A percentile compares a stretch with the other conserved stretches of the same genome.
Evolutionary conservation across 192 early-diverging fungal species (phyloP).

Genomic region (Neocallimastix lanati): DNA sequence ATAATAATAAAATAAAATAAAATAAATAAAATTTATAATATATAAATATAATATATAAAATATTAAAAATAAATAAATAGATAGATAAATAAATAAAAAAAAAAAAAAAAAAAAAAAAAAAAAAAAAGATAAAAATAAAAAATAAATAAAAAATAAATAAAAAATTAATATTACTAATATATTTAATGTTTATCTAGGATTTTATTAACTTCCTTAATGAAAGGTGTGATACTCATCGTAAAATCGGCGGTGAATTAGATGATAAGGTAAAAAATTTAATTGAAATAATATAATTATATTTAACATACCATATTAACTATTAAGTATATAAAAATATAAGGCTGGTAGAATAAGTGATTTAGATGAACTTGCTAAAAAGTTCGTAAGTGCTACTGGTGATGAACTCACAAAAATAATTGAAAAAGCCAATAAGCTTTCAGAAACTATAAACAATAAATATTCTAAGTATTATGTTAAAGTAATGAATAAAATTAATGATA

Average conservation of each 20-base stretch:
- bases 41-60: no score
- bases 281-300: no score
- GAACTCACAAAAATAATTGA: constrained; percentile 23
- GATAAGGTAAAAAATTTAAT: constrained; percentile 24
- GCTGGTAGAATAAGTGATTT: constrained; percentile 43
- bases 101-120: no score
- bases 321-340: constrained; percentile 5
- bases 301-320: no score
- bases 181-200: constrained; percentile 10
- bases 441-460: constrained; percentile 16
- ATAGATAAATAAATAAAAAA: no score
- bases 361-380: constrained; percentile 37
- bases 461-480: constrained; percentile 80
- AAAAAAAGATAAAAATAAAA: no score
- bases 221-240: constrained; percentile 55
- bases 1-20: no score
- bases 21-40: no score
- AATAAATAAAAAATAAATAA: no score
- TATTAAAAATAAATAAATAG: no score
- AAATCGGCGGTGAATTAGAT: constrained; percentile 49
- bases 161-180: no score
- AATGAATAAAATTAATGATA: constrained; percentile 62
- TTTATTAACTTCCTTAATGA: constrained; percentile 75
- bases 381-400: constrained; percentile 25
- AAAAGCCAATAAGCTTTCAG: constrained; percentile 11